Evolutionary conservation across 805 yeast species (phyloP).

Genomic region (Metschnikowia kunwiensis): DNA sequence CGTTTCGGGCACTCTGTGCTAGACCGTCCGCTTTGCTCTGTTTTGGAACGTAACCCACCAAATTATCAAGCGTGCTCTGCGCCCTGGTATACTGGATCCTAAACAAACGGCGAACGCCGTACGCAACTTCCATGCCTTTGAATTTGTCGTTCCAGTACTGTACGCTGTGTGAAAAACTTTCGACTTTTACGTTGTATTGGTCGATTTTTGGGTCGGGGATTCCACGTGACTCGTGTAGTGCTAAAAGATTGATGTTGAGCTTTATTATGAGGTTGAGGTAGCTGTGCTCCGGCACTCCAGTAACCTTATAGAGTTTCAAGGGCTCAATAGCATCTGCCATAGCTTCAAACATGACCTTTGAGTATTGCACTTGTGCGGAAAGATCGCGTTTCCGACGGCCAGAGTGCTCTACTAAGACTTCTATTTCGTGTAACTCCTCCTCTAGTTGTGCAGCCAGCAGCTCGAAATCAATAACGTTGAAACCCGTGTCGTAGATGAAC

Average conservation of each 20-base stretch:
- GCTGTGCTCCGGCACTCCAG: neutral
- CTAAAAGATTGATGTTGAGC: slow-evolving; percentile 1
- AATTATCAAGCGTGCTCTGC: no score
- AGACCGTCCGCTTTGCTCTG: no score
- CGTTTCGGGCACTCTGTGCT: no score
- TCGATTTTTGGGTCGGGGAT: neutral
- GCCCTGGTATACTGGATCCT: neutral
- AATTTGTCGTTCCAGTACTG: neutral
- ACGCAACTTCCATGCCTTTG: neutral
- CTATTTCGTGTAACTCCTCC: neutral
- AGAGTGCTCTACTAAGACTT: neutral
- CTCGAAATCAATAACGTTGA: neutral
- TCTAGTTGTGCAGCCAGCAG: slow-evolving; percentile 1
- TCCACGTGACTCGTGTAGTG: neutral
- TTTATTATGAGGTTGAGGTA: neutral
- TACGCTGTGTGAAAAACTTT: neutral
- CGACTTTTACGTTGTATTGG: neutral
- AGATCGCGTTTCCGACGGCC: neutral
- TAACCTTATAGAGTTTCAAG: neutral
- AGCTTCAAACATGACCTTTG: neutral
- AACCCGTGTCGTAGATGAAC: neutral
- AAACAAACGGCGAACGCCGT: neutral
- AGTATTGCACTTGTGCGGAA: neutral
- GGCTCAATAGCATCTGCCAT: slow-evolving; percentile 3
- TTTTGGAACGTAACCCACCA: no score